These are phyloP conservation scores for Gentiana dahurica DNA, from an alignment of 257 asterid genomes.

Conservation along the genomic window DNA sequence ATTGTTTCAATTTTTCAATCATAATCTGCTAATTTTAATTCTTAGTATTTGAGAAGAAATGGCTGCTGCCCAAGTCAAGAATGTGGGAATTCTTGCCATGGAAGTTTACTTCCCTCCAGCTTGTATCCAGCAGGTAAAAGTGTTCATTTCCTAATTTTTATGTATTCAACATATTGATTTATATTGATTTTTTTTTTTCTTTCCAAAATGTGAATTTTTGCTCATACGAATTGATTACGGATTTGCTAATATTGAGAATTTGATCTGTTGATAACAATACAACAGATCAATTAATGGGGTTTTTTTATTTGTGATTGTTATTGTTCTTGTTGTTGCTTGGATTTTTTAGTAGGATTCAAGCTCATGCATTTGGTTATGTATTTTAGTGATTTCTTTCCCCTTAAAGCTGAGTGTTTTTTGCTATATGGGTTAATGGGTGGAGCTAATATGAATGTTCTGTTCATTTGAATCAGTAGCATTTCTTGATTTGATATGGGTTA, in stretches of 20 bases:
- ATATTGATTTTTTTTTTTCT: neutral
- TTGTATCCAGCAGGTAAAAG: conserved; percentile 81
- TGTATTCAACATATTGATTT: neutral
- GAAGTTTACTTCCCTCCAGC: conserved; percentile 94
- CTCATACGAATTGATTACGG: neutral
- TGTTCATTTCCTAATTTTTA: neutral
- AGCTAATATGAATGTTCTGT: no score
- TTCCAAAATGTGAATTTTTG: neutral
- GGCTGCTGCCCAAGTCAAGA: conserved; percentile 43
- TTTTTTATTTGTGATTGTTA: neutral
- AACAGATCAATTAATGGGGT: neutral
- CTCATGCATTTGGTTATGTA: no score
- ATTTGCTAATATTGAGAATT: neutral
- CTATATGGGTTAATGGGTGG: no score
- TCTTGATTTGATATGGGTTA: no score
- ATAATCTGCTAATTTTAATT: neutral
- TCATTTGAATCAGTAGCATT: no score
- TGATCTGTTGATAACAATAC: neutral
- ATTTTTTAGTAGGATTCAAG: no score
- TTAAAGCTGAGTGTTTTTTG: no score
- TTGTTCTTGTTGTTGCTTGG: neutral
- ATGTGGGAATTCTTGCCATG: conserved; percentile 96
- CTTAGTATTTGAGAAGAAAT: conserved; percentile 9
- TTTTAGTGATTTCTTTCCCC: no score
- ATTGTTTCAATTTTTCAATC: conserved; percentile 13